A percentile compares a stretch with the other conserved stretches of the same genome.
phyloP scores from a whole-genome alignment of 495 filamentous ascomycete species.

The Hyphodiscus hymeniophilus region DNA sequence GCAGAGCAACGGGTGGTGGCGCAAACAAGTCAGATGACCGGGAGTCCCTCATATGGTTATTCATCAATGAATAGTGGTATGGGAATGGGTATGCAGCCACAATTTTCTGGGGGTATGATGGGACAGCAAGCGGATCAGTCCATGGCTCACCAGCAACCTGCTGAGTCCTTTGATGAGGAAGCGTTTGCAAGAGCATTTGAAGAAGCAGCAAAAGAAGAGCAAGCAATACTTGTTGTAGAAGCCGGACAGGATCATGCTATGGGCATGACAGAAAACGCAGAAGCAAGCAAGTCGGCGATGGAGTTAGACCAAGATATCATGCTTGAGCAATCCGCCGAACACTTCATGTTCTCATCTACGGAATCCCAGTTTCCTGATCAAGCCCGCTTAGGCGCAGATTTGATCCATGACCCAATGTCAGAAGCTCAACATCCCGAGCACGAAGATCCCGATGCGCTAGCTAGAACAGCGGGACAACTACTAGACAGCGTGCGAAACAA shows the following conservation, averaged over 20 bases:
- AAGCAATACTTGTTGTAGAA: background rate
- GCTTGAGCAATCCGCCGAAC: constrained; percentile 12
- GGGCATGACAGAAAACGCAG: background rate
- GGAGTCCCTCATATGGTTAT: background rate
- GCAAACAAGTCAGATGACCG: background rate
- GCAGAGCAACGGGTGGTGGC: background rate
- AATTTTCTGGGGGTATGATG: constrained; percentile 6
- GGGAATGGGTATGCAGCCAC: constrained; percentile 7
- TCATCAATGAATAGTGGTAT: constrained; percentile 3
- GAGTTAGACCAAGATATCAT: constrained; percentile 9
- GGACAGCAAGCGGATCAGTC: background rate
- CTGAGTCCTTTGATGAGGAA: constrained; percentile 28
- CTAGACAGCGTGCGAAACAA: constrained; percentile 63
- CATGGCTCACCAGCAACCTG: constrained; percentile 8
- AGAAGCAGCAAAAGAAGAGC: constrained; percentile 19
- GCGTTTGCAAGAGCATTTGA: constrained; percentile 33
- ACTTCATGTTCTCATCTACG: background rate
- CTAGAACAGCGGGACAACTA: constrained; percentile 60
- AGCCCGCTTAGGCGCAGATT: constrained; percentile 44
- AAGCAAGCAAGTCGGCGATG: too few species aligned
- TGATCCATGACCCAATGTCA: constrained; percentile 16
- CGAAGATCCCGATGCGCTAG: constrained; percentile 56
- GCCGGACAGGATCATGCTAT: constrained; percentile 4
- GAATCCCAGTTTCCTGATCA: constrained; percentile 15
- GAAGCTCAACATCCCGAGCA: constrained; percentile 11